A percentile compares a stretch with the other conserved stretches of the same genome.
These are phyloP conservation scores for Monilinia polystroma DNA, from an alignment of 2,329 filamentous ascomycete species.

Conservation along the genomic window DNA sequence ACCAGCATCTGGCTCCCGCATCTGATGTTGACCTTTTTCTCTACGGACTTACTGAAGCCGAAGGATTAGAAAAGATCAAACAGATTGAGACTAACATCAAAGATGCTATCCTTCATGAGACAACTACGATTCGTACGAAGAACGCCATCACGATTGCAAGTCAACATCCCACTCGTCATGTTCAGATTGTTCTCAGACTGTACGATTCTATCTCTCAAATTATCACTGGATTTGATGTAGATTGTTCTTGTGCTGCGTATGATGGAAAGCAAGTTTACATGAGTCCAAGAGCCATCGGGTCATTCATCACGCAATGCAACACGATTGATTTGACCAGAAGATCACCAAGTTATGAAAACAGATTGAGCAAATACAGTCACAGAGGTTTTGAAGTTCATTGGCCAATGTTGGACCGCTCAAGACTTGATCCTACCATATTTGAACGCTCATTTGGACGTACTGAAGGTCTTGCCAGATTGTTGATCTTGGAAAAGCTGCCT, in stretches of 20 bases:
- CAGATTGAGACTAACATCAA: constrained; percentile 74
- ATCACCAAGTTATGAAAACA: constrained; percentile 84
- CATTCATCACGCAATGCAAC: constrained; percentile 81
- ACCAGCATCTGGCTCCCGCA: constrained; percentile 75
- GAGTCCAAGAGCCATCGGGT: constrained; percentile 71
- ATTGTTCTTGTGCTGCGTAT: constrained; percentile 78
- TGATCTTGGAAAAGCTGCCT: constrained; percentile 78
- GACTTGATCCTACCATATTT: constrained; percentile 81
- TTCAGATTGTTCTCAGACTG: constrained; percentile 80
- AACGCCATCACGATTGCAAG: constrained; percentile 83
- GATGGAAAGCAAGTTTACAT: constrained; percentile 78
- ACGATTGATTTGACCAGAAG: constrained; percentile 75
- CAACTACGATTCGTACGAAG: constrained; percentile 80
- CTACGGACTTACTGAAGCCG: constrained; percentile 73
- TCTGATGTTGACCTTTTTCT: constrained; percentile 87
- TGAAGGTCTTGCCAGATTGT: constrained; percentile 72
- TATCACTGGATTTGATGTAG: constrained; percentile 84
- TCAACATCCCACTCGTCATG: constrained; percentile 78
- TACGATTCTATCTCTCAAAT: constrained; percentile 85
- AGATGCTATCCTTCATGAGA: constrained; percentile 78
- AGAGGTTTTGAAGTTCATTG: constrained; percentile 84
- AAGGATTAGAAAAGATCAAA: constrained; percentile 80
- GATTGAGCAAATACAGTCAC: constrained; percentile 81
- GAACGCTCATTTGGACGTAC: constrained; percentile 77
- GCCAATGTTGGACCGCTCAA: constrained; percentile 69